These are phyloP conservation scores for Pichia membranifaciens DNA, from an alignment of 805 yeast genomes.

Conservation along the genomic window DNA sequence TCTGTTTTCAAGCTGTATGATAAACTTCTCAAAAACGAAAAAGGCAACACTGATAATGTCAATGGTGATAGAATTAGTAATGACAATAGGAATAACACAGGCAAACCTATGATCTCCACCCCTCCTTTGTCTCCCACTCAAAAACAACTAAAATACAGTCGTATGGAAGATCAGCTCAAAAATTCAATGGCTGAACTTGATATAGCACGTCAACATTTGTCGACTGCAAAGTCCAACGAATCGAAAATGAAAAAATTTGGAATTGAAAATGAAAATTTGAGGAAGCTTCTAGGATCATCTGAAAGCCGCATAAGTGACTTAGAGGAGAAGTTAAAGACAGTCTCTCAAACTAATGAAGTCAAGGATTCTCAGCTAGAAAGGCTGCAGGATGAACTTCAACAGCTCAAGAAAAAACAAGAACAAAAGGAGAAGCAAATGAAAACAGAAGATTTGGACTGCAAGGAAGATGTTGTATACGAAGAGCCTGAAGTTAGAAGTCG, in stretches of 20 bases:
- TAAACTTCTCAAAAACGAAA: conserved; percentile 5
- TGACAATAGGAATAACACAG: not conserved
- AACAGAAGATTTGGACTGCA: not conserved
- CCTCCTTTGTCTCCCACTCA: not conserved
- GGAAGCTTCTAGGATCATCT: not conserved
- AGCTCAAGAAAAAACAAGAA: not conserved
- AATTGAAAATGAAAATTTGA: conserved; percentile 13
- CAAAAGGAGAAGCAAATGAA: not conserved
- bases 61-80: not conserved
- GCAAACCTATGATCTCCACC: not conserved
- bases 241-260: conserved; percentile 8
- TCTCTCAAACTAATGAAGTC: not conserved
- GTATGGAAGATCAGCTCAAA: conserved; percentile 19
- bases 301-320: conserved; percentile 6
- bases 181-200: conserved; percentile 19
- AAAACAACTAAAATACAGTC: conserved; percentile 7
- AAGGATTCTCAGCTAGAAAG: not conserved
- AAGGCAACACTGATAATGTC: not conserved
- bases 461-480: not conserved
- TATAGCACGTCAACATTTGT: conserved; percentile 18
- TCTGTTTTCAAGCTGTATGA: conserved; percentile 8
- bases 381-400: conserved; percentile 1
- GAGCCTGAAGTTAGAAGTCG: not conserved
- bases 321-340: not conserved
- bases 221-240: conserved; percentile 19